phyloP scores from a whole-genome alignment of 2,329 filamentous ascomycete species.

The Chalaropsis thielavioides region DNA sequence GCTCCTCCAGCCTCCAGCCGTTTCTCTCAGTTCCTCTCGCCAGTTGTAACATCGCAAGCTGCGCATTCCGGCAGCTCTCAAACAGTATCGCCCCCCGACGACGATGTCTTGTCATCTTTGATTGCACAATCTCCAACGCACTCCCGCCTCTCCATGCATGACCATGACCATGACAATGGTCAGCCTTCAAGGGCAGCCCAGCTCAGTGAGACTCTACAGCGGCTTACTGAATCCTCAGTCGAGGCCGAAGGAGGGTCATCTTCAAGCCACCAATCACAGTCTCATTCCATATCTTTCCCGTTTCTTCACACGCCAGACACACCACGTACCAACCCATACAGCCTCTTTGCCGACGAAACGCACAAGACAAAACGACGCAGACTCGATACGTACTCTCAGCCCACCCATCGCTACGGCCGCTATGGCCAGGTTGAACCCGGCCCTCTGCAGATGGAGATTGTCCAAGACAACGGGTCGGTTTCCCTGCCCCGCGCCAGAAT shows the following conservation, averaged over 20 bases:
- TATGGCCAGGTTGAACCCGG: constrained; percentile 80
- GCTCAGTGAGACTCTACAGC: neutral
- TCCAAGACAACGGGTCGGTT: constrained; percentile 25
- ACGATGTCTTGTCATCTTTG: neutral
- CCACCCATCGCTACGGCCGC: constrained; percentile 63
- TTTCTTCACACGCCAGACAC: neutral
- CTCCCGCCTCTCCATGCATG: neutral
- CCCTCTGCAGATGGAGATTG: constrained; percentile 66
- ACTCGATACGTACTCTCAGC: constrained; percentile 37
- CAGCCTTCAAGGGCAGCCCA: neutral
- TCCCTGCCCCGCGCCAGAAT: constrained; percentile 58
- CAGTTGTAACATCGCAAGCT: neutral
- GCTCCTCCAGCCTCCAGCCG: neutral
- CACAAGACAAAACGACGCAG: constrained; percentile 54
- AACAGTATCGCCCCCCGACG: neutral
- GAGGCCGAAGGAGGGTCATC: neutral
- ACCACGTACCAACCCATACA: neutral
- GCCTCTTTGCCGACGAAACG: constrained; percentile 30
- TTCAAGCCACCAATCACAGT: neutral
- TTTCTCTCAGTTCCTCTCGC: neutral
- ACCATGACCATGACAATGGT: neutral
- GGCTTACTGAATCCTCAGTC: neutral
- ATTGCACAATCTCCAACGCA: neutral
- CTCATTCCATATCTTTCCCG: neutral
- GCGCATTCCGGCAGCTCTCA: neutral